A percentile compares a stretch with the other conserved stretches of the same genome.
These are phyloP conservation scores for Blumeriella jaapii DNA, from an alignment of 2,329 filamentous ascomycete species.

Conservation along the genomic window DNA sequence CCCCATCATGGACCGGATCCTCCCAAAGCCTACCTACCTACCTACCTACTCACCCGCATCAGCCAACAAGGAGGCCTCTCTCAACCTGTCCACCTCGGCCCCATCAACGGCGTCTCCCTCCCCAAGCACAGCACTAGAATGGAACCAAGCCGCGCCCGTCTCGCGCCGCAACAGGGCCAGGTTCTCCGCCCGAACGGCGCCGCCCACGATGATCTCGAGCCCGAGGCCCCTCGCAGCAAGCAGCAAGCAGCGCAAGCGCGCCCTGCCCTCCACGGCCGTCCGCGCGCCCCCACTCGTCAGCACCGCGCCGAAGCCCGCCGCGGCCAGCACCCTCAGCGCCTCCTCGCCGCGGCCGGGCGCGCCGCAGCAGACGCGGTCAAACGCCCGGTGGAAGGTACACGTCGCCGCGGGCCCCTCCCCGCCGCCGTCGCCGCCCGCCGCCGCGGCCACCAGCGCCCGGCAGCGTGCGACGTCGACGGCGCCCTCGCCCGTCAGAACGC, in stretches of 20 bases:
- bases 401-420: too few species aligned
- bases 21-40: too few species aligned
- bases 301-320: constrained; percentile 34
- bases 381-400: constrained; percentile 44
- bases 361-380: constrained; percentile 34
- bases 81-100: constrained; percentile 17
- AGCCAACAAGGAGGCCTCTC: too few species aligned
- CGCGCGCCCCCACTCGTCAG: constrained; percentile 36
- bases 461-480: constrained; percentile 33
- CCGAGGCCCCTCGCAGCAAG: constrained; percentile 24
- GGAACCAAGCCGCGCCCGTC: constrained; percentile 29
- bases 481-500: constrained; percentile 29
- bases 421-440: too few species aligned
- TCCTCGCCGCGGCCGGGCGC: constrained; percentile 3
- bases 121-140: constrained; percentile 33
- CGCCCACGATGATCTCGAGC: constrained; percentile 37
- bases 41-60: too few species aligned
- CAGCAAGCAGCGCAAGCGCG: constrained; percentile 22
- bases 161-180: constrained; percentile 26
- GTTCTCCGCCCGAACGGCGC: constrained; percentile 37
- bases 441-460: constrained; percentile 31
- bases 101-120: constrained; percentile 25
- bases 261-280: constrained; percentile 14
- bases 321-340: constrained; percentile 9
- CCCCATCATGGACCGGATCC: too few species aligned